A percentile compares a stretch with the other conserved stretches of the same genome.
These are phyloP conservation scores for Xylaria longipes DNA, from an alignment of 495 filamentous ascomycete genomes.

Conservation along the genomic window DNA sequence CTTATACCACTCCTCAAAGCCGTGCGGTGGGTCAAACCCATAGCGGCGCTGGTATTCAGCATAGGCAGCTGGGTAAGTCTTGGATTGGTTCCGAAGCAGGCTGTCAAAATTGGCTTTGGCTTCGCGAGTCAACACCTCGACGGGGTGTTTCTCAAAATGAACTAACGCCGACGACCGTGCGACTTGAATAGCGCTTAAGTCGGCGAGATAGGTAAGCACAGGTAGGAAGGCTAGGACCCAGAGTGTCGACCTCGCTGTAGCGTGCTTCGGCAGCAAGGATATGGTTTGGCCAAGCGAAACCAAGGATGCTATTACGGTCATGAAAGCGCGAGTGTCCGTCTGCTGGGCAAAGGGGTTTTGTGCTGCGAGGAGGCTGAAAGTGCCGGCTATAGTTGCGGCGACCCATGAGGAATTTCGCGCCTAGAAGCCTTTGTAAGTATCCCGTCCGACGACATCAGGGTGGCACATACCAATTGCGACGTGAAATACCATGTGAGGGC, in stretches of 20 bases:
- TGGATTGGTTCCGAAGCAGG: conserved; percentile 53
- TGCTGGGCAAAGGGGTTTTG: conserved; percentile 33
- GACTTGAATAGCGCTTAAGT: conserved; percentile 21
- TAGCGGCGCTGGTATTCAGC: conserved; percentile 62
- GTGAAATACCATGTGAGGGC: conserved; percentile 41
- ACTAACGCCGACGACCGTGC: conserved; percentile 15
- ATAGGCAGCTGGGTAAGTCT: conserved; percentile 47
- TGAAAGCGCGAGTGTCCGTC: conserved; percentile 27
- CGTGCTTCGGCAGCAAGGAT: conserved; percentile 33
- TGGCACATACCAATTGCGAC: conserved; percentile 33
- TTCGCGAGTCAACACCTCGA: conserved; percentile 50
- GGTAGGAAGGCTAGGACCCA: conserved; percentile 31
- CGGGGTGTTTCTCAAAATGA: conserved; percentile 47
- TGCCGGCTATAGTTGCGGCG: conserved; percentile 30
- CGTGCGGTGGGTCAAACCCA: conserved; percentile 58
- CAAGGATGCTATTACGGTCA: conserved; percentile 29
- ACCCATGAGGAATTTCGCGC: conserved; percentile 34
- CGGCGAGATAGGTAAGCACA: conserved; percentile 32
- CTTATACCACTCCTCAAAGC: conserved; percentile 70
- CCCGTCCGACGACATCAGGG: not conserved
- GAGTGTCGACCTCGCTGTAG: conserved; percentile 24
- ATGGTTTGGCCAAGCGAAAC: conserved; percentile 31
- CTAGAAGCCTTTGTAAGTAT: conserved; percentile 25
- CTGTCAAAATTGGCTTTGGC: conserved; percentile 48
- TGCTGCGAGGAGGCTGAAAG: conserved; percentile 36